Percentiles rank a stretch among this genome's conserved stretches.
These are phyloP conservation scores for Immersiporthe knoxdaviesiana DNA, from an alignment of 2,329 filamentous ascomycete species.

Conservation along the genomic window DNA sequence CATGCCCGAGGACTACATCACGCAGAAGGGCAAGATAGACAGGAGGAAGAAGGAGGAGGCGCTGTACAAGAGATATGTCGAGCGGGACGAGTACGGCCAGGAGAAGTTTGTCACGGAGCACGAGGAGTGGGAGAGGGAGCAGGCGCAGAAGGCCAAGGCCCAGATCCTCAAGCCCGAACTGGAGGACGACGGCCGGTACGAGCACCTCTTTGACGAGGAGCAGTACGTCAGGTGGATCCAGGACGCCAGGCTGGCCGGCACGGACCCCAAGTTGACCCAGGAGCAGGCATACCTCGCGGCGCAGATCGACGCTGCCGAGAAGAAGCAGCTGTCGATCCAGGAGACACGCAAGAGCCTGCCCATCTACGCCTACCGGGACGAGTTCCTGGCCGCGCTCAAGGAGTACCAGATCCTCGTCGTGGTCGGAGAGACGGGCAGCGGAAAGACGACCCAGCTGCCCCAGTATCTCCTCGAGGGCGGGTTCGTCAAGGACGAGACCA, in stretches of 20 bases:
- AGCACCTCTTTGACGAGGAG: conserved; percentile 88
- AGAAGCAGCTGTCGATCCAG: conserved; percentile 84
- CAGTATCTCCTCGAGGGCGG: conserved; percentile 93
- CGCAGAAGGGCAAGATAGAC: conserved; percentile 88
- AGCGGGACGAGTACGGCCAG: conserved; percentile 82
- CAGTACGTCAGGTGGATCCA: conserved; percentile 78
- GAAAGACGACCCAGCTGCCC: conserved; percentile 93
- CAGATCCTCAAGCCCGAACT: conserved; percentile 78
- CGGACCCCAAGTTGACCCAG: conserved; percentile 71
- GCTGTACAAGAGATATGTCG: conserved; percentile 87
- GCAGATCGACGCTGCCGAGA: conserved; percentile 85
- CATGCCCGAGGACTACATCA: conserved; percentile 94
- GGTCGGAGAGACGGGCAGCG: conserved; percentile 91
- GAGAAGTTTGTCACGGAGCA: conserved; percentile 92
- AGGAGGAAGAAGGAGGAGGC: conserved; percentile 85
- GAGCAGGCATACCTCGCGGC: conserved; percentile 80
- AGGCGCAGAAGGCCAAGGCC: conserved; percentile 82
- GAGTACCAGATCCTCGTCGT: conserved; percentile 88
- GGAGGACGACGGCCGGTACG: conserved; percentile 81
- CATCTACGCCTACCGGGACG: conserved; percentile 84
- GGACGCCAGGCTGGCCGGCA: conserved; percentile 65
- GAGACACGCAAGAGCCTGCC: conserved; percentile 89
- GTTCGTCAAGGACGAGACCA: conserved; percentile 80
- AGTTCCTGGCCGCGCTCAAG: conserved; percentile 84
- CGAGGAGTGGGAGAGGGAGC: conserved; percentile 94